These are phyloP conservation scores for Aspergillus sp. DNA, from an alignment of 2,329 filamentous ascomycete species.

Conservation along the genomic window DNA sequence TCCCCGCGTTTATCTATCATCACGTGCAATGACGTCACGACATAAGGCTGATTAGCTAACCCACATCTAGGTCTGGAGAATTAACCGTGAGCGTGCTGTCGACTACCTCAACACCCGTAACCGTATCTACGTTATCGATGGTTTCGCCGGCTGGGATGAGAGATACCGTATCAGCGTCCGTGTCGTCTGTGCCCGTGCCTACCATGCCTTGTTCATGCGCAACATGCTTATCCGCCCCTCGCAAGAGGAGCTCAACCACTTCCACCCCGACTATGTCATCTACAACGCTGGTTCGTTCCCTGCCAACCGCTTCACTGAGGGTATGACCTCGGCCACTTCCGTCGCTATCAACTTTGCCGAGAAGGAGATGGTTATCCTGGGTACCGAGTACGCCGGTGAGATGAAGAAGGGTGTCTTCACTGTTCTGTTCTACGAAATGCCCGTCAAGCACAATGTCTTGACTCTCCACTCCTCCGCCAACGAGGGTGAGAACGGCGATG, in stretches of 20 bases:
- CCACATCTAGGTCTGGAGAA: conserved; percentile 81
- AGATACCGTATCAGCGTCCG: conserved; percentile 97
- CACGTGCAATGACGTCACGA: conserved; percentile 28
- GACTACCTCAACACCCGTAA: conserved; percentile 99
- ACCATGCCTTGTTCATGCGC: conserved; percentile 99
- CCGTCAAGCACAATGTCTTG: conserved; percentile 97
- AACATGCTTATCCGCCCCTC: conserved; percentile 99
- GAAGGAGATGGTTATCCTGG: conserved; percentile 99
- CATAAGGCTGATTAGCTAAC: conserved; percentile 17
- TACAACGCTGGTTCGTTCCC: conserved; percentile 99
- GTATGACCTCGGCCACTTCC: conserved; percentile 97
- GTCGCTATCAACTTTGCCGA: conserved; percentile 98
- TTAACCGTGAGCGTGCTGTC: conserved; percentile 97
- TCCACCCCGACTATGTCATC: conserved; percentile 99
- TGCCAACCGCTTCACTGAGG: conserved; percentile 94
- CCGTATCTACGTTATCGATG: conserved; percentile 97
- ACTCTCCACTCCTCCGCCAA: conserved; percentile 98
- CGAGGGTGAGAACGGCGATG: conserved; percentile 89
- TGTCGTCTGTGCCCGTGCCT: conserved; percentile 96
- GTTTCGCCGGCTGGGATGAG: conserved; percentile 96
- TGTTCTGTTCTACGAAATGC: conserved; percentile 99
- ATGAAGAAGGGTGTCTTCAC: conserved; percentile 99
- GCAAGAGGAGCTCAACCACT: conserved; percentile 87
- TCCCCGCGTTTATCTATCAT: conserved; percentile 5
- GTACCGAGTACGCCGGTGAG: conserved; percentile 96